Evolutionary conservation across 306 rosid genomes (phyloP).

Genomic region (Oemleria cerasiformis): DNA sequence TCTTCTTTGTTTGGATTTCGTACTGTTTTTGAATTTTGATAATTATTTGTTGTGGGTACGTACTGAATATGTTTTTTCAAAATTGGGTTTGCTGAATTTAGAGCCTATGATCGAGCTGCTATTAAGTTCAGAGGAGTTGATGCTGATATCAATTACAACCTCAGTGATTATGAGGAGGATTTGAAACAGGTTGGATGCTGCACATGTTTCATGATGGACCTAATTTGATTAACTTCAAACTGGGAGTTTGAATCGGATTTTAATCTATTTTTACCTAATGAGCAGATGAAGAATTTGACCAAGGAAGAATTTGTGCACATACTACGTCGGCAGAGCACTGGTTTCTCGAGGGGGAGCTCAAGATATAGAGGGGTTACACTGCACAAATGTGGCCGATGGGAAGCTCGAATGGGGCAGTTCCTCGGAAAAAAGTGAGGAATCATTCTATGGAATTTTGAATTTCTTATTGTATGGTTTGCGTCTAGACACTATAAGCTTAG

Average conservation of each 20-base stretch:
- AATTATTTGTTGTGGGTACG: background rate
- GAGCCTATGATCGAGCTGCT: constrained; percentile 99
- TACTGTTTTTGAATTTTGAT: constrained; percentile 15
- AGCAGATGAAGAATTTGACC: constrained; percentile 74
- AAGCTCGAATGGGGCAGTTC: constrained; percentile 99
- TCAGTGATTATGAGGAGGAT: constrained; percentile 90
- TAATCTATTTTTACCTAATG: constrained; percentile 10
- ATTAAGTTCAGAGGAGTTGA: constrained; percentile 95
- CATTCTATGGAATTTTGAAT: constrained; percentile 32
- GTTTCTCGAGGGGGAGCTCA: constrained; percentile 96
- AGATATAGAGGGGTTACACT: constrained; percentile 95
- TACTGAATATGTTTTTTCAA: background rate
- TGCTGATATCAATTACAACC: constrained; percentile 93
- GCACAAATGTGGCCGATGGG: constrained; percentile 99
- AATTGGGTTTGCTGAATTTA: constrained; percentile 34
- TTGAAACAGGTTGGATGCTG: constrained; percentile 67
- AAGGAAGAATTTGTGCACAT: constrained; percentile 98
- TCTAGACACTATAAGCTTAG: constrained; percentile 27
- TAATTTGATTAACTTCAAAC: constrained; percentile 4
- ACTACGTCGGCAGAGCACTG: constrained; percentile 94
- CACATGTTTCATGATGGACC: constrained; percentile 7
- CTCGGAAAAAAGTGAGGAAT: constrained; percentile 98
- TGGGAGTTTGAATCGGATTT: background rate
- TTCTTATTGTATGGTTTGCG: constrained; percentile 15
- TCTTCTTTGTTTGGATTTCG: background rate